Conservation (phyloP, 192 early-diverging fungal species). For the Radiomyces spectabilis region DNA sequence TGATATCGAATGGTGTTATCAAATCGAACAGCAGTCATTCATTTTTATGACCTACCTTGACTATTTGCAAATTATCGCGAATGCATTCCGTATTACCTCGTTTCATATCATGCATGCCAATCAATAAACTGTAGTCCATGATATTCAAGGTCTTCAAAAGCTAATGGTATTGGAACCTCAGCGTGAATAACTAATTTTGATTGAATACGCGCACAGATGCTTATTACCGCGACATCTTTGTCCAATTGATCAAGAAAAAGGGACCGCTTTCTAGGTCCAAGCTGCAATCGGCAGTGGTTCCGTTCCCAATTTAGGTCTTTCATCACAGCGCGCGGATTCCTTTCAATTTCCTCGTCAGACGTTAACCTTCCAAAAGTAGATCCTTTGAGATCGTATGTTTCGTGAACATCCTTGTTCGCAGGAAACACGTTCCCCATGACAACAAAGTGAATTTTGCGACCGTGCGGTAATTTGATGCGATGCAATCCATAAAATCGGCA, state of each 20-base stretch:
- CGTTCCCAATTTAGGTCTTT: constrained; percentile 97
- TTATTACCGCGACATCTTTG: constrained; percentile 75
- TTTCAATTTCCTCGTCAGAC: constrained; percentile 63
- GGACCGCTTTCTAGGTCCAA: constrained; percentile 76
- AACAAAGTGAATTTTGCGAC: constrained; percentile 93
- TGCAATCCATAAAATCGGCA: constrained; percentile 94
- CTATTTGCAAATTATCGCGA: constrained; percentile 98
- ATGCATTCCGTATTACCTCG: constrained; percentile 85
- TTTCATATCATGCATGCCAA: constrained; percentile 85
- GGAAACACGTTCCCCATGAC: constrained; percentile 99
- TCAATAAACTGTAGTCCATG: constrained; percentile 97
- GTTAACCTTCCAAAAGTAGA: constrained; percentile 83
- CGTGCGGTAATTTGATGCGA: constrained; percentile 88
- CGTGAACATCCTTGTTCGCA: constrained; percentile 93
- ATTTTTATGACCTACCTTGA: constrained; percentile 78
- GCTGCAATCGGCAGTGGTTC: constrained; percentile 58
- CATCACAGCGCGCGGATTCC: constrained; percentile 83
- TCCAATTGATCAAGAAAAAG: constrained; percentile 82
- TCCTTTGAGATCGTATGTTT: constrained; percentile 94
- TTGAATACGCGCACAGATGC: too few species aligned
- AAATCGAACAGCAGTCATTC: too few species aligned
- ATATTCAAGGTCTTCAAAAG: constrained; percentile 74
- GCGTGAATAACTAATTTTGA: too few species aligned
- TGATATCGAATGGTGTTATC: too few species aligned
- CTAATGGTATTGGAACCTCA: constrained; percentile 86